phyloP scores from a whole-genome alignment of 257 asterid genomes.

The Scutellaria galericulata region DNA sequence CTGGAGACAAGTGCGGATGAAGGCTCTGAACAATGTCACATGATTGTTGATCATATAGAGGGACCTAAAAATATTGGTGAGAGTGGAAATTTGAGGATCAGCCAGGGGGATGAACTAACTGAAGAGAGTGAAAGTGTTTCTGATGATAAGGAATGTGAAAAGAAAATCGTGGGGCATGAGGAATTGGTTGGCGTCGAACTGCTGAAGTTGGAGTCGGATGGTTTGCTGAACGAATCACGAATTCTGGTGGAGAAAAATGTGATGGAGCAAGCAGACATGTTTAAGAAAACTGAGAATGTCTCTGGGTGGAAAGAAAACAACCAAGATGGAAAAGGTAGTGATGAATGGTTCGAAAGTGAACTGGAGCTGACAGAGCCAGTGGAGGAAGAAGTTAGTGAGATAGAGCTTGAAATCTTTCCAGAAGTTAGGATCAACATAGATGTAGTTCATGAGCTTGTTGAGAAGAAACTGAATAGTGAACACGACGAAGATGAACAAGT shows the following conservation, averaged over 20 bases:
- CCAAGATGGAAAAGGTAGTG: conserved; percentile 36
- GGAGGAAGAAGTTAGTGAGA: conserved; percentile 35
- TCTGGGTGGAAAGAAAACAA: conserved; percentile 39
- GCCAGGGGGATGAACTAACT: conserved; percentile 1
- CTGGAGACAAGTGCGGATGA: conserved; percentile 39
- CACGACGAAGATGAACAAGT: conserved; percentile 41
- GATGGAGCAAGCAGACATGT: conserved; percentile 37
- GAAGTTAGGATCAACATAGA: conserved; percentile 38
- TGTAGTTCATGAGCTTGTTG: conserved; percentile 42
- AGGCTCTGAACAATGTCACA: conserved; percentile 36
- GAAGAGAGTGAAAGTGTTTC: conserved; percentile 19
- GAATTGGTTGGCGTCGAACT: conserved; percentile 30
- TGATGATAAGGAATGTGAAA: conserved; percentile 30
- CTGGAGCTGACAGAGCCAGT: conserved; percentile 43
- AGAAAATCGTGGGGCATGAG: conserved; percentile 32
- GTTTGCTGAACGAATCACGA: conserved; percentile 29
- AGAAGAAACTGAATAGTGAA: conserved; percentile 25
- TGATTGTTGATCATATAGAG: conserved; percentile 17
- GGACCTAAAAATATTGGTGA: conserved; percentile 34
- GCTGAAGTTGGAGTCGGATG: conserved; percentile 35
- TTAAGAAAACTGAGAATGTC: conserved; percentile 34
- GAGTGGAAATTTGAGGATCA: conserved; percentile 34
- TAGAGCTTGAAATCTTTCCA: conserved; percentile 36
- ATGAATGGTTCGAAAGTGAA: conserved; percentile 47
- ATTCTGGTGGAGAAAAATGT: conserved; percentile 32